Conservation (phyloP, 2,329 filamentous ascomycete species). For the Colletotrichum noveboracense region DNA sequence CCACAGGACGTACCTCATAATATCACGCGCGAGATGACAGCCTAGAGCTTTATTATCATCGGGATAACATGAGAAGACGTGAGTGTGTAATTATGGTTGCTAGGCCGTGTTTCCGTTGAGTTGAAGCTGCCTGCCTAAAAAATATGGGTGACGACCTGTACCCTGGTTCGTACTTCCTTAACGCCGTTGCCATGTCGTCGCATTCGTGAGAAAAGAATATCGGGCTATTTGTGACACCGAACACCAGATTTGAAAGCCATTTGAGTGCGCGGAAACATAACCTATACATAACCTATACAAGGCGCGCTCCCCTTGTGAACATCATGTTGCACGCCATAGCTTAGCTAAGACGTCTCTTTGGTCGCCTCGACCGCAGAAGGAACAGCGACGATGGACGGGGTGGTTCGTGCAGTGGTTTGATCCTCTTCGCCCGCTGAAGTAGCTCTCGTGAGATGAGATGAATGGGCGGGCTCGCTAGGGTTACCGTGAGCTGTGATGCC, state of each 20-base stretch:
- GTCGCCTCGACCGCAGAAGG: background rate
- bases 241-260: background rate
- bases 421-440: slow-evolving; percentile 49
- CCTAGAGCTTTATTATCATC: background rate
- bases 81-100: background rate
- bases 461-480: slow-evolving; percentile 53
- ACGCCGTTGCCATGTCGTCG: background rate
- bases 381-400: background rate
- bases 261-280: background rate
- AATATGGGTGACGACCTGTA: background rate
- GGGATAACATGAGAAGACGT: background rate
- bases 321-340: background rate
- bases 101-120: background rate
- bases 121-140: background rate
- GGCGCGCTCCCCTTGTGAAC: background rate
- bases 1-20: background rate
- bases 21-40: background rate
- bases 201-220: background rate
- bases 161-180: background rate
- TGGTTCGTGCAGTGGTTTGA: background rate
- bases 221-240: background rate
- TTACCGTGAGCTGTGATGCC: slow-evolving; percentile 29
- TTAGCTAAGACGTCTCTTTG: background rate
- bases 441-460: slow-evolving; percentile 53
- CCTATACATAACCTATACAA: background rate